These are phyloP conservation scores for Cytospora chrysosperma DNA, from an alignment of 2,329 filamentous ascomycete genomes.

Conservation along the genomic window DNA sequence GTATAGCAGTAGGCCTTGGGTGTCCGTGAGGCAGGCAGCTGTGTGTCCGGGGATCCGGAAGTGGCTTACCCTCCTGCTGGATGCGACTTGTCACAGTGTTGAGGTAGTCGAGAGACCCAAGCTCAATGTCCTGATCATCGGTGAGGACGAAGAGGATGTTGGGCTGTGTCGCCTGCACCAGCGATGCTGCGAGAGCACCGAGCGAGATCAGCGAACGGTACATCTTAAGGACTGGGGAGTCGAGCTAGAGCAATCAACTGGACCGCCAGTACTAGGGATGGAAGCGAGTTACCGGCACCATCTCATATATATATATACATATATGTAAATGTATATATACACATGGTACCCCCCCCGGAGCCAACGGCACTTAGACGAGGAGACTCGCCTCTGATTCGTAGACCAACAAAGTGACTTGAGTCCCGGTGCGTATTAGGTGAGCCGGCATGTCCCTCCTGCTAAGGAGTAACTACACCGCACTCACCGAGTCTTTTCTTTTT, in stretches of 20 bases:
- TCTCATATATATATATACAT: background rate
- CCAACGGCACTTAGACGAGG: no score
- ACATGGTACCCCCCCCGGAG: no score
- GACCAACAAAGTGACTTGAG: background rate
- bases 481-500: background rate
- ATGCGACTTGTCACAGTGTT: constrained; percentile 16
- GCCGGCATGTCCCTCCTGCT: background rate
- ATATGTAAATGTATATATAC: no score
- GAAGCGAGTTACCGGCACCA: background rate
- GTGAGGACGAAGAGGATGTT: constrained; percentile 23
- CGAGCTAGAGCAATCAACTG: background rate
- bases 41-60: background rate
- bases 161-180: constrained; percentile 22
- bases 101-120: constrained; percentile 20
- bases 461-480: background rate
- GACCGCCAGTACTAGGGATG: background rate
- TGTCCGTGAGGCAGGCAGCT: background rate
- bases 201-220: constrained; percentile 16
- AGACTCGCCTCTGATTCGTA: no score
- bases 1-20: background rate
- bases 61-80: constrained; percentile 14
- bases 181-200: constrained; percentile 17
- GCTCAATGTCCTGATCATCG: constrained; percentile 24
- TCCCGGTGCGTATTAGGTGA: background rate
- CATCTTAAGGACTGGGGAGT: constrained; percentile 5